Base-by-base conservation (phyloP, 2,329 filamentous ascomycete species). In the Fusarium xylarioides region DNA sequence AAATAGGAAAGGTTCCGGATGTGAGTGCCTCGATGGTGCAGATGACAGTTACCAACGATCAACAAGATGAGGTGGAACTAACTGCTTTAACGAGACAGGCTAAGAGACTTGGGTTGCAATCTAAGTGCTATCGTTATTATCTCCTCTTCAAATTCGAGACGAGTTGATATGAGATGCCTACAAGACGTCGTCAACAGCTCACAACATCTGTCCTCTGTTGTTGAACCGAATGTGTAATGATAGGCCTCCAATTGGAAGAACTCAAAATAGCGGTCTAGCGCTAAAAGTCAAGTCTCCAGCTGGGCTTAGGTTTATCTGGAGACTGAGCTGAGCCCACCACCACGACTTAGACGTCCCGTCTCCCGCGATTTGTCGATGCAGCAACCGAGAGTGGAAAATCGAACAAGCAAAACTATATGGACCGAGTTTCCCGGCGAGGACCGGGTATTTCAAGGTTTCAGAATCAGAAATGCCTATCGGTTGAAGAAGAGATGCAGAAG, bases 201-300 rank as follows among this genome's bases (percentile, higher is more conserved):
- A 35, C 61, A 54, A 54, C 46, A 40, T 30, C 21, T 55, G 63
- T 58, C 38, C 49, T 47, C 52, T 43, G 43, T 55, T 58, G 50
- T 19, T 53, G 50, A 49, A 23, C 28, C 55, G 64, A 75, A 69
- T 77, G 73, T 71, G 76, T 79, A 80, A 80, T 80, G 63, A 74
- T 76, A 62, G 64, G 61, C 73, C 72, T 76, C 78, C 78, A 79
- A 80, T 80, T 80, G 79, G 79, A 79, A 79, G 78, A 77, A 58
- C 42, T 30, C 52, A 73, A 78, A 76, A 74, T 71, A 64, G 76
- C 76, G 76, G 76, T 78, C 76, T 78, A 75, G 67, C 34, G 65
- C 64, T 34, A 61, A 57, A 54, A 30, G 34, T 42, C 32, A 28
- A 55, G 21, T 55, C 6, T 37, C 50, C 50, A 40, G 26, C 34